Evolutionary conservation across 768 basidiomycete species (phyloP).

Genomic region (Suillus subalutaceus): DNA sequence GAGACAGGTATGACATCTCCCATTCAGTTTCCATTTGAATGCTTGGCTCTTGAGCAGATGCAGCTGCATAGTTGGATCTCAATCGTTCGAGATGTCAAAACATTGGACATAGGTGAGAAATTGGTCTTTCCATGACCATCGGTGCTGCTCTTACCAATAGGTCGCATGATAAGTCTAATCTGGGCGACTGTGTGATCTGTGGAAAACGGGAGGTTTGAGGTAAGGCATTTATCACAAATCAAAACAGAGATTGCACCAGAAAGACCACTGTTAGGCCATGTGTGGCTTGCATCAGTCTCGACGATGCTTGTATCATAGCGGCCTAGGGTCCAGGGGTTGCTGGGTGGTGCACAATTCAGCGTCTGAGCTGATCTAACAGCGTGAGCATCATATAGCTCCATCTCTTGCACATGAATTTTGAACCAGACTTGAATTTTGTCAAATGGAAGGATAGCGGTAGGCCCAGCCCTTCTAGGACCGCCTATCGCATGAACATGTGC

Average conservation of each 20-base stretch:
- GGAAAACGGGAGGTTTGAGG: too few relatives aligned
- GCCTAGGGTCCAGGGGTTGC: not conserved
- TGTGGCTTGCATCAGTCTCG: not conserved
- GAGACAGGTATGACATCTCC: too few relatives aligned
- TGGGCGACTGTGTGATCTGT: not conserved
- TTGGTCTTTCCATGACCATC: not conserved
- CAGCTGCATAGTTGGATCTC: too few relatives aligned
- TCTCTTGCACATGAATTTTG: constrained; percentile 10
- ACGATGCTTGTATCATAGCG: constrained; percentile 2
- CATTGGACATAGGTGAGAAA: not conserved
- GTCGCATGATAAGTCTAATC: not conserved
- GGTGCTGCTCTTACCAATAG: not conserved
- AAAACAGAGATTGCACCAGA: not conserved
- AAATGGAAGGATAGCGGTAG: not conserved
- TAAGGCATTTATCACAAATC: too few relatives aligned
- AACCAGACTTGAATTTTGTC: not conserved
- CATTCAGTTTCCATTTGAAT: too few relatives aligned
- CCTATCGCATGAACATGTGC: not conserved
- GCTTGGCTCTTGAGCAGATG: too few relatives aligned
- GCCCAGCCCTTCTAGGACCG: not conserved
- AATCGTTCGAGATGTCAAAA: too few relatives aligned
- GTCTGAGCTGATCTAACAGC: not conserved
- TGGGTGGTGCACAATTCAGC: not conserved
- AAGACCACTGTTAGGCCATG: constrained; percentile 6
- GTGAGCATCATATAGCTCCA: not conserved